Evolutionary conservation across 2,329 filamentous ascomycete genomes (phyloP).

Genomic region (Fusarium albidum): DNA sequence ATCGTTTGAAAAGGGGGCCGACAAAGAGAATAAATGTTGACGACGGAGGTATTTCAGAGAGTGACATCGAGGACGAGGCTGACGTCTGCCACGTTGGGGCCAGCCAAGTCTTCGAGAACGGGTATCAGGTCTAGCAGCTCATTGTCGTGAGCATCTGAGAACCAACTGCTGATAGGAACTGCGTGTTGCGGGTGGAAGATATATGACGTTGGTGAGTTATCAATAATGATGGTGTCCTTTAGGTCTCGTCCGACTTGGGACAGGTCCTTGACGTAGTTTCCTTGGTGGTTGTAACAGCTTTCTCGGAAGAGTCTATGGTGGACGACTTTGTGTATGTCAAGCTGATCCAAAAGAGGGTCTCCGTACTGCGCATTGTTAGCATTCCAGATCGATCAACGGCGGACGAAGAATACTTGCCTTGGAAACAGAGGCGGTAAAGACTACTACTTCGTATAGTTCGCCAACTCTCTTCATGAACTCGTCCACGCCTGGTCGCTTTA

Average conservation of each 20-base stretch:
- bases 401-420: slow-evolving; percentile 69
- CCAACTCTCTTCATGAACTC: slow-evolving; percentile 99
- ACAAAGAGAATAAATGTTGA: slow-evolving; percentile 44
- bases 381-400: not conserved
- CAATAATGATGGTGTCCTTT: slow-evolving; percentile 98
- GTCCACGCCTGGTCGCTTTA: slow-evolving; percentile 98
- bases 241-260: slow-evolving; percentile 96
- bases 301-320: slow-evolving; percentile 97
- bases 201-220: slow-evolving; percentile 98
- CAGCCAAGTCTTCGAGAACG: slow-evolving; percentile 95
- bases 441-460: slow-evolving; percentile 97
- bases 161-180: slow-evolving; percentile 99
- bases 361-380: slow-evolving; percentile 73
- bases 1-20: slow-evolving; percentile 38
- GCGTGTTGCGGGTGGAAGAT: slow-evolving; percentile 99
- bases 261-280: slow-evolving; percentile 99
- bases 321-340: slow-evolving; percentile 96
- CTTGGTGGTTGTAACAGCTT: slow-evolving; percentile 99
- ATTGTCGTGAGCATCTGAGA: slow-evolving; percentile 99
- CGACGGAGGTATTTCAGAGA: slow-evolving; percentile 59
- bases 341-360: slow-evolving; percentile 92
- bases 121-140: slow-evolving; percentile 97
- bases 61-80: slow-evolving; percentile 96
- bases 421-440: slow-evolving; percentile 97
- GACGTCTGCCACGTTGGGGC: slow-evolving; percentile 89